Conservation (phyloP, 148 eudicot species). For the Persicaria maculosa region DNA sequence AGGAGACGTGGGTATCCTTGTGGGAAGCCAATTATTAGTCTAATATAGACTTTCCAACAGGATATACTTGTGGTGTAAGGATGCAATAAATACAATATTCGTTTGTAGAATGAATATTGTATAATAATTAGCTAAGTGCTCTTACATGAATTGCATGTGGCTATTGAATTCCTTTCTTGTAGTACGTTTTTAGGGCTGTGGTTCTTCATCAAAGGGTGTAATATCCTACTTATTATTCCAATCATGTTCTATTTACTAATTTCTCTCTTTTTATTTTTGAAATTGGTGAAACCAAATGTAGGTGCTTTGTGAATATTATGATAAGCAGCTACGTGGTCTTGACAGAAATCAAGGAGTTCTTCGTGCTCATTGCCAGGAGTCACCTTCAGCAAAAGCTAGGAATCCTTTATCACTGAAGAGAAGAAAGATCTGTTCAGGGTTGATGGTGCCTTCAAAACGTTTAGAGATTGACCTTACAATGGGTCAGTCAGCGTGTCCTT, state of each 20-base stretch:
- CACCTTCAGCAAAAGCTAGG: slow-evolving; percentile 19
- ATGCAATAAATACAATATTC: too few species aligned
- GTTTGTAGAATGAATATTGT: too few species aligned
- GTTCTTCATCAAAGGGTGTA: not conserved
- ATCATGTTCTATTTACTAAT: not conserved
- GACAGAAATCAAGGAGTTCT: slow-evolving; percentile 37
- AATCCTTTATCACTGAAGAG: slow-evolving; percentile 33
- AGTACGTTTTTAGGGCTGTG: too few species aligned
- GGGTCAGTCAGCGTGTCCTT: slow-evolving; percentile 22
- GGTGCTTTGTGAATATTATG: slow-evolving; percentile 92
- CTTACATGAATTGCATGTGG: too few species aligned
- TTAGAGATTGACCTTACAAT: slow-evolving; percentile 17
- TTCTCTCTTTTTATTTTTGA: not conserved
- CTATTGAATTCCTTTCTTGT: too few species aligned
- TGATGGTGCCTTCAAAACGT: slow-evolving; percentile 25
- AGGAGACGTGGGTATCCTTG: too few species aligned
- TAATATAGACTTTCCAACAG: too few species aligned
- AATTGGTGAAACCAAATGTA: slow-evolving; percentile 27
- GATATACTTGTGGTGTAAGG: too few species aligned
- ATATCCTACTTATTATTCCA: not conserved
- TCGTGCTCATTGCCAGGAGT: slow-evolving; percentile 27
- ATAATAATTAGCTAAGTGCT: too few species aligned
- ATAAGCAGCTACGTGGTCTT: slow-evolving; percentile 49
- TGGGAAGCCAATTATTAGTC: too few species aligned
- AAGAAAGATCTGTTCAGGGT: slow-evolving; percentile 40